phyloP scores from a whole-genome alignment of 2,329 filamentous ascomycete species.

The Chaetomiaceae sp. region DNA sequence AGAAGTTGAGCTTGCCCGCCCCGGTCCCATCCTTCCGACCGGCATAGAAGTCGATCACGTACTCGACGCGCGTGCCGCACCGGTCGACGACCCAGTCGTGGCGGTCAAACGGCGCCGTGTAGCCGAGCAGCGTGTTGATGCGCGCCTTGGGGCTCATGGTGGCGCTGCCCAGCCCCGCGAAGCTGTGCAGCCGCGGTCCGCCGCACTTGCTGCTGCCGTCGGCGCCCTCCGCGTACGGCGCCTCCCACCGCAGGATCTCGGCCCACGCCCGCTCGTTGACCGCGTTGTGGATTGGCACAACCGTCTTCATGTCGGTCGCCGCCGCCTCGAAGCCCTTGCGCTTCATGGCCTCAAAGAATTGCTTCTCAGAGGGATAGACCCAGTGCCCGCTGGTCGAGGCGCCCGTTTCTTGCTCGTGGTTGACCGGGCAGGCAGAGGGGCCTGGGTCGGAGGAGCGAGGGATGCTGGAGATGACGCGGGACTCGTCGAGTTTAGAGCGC shows the following conservation, averaged over 20 bases:
- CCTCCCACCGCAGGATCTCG: slow-evolving; percentile 87
- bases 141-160: slow-evolving; percentile 76
- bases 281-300: slow-evolving; percentile 96
- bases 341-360: slow-evolving; percentile 97
- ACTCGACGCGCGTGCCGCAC: slow-evolving; percentile 79
- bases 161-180: slow-evolving; percentile 61
- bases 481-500: slow-evolving; percentile 41
- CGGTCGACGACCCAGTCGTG: slow-evolving; percentile 97
- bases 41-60: slow-evolving; percentile 97
- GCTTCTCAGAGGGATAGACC: slow-evolving; percentile 94
- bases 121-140: slow-evolving; percentile 79
- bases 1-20: slow-evolving; percentile 51
- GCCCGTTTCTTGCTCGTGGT: slow-evolving; percentile 72
- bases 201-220: slow-evolving; percentile 43
- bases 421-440: slow-evolving; percentile 41
- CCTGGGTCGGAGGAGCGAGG: slow-evolving; percentile 50
- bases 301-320: slow-evolving; percentile 75
- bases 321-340: slow-evolving; percentile 77
- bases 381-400: slow-evolving; percentile 70
- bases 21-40: slow-evolving; percentile 47
- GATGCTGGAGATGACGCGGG: slow-evolving; percentile 69
- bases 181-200: slow-evolving; percentile 77
- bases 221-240: slow-evolving; percentile 49
- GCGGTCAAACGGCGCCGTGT: slow-evolving; percentile 84
- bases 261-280: slow-evolving; percentile 96